phyloP scores from a whole-genome alignment of 148 eudicot genomes.

The Rhododendron ovatum region DNA sequence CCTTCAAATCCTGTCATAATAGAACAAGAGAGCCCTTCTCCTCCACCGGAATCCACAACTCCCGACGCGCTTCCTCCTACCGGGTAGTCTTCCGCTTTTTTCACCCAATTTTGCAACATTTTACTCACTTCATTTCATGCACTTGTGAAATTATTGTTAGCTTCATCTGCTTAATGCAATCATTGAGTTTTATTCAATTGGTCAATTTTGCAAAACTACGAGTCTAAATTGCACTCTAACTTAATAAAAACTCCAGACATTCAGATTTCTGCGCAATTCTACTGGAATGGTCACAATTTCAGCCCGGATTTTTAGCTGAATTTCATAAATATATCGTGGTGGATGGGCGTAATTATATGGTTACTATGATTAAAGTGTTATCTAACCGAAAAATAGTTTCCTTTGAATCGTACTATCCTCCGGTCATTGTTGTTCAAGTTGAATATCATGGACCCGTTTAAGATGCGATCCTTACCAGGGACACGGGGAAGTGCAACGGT shows the following conservation, averaged over 20 bases:
- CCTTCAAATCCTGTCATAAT: slow-evolving; percentile 19
- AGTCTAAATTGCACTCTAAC: not conserved
- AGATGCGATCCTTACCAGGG: no score
- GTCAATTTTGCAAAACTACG: not conserved
- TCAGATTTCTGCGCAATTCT: no score
- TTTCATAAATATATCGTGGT: no score
- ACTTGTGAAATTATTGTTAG: not conserved
- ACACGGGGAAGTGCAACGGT: no score
- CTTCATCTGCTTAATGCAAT: not conserved
- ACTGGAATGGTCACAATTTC: no score
- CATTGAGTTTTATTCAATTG: not conserved
- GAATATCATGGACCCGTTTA: no score
- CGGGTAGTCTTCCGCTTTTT: slow-evolving; percentile 24
- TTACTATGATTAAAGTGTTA: no score
- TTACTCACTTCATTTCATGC: not conserved
- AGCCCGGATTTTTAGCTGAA: no score
- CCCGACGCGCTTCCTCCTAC: slow-evolving; percentile 25
- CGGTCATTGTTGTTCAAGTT: no score
- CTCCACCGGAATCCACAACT: slow-evolving; percentile 9
- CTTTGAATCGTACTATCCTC: no score
- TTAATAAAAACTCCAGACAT: not conserved
- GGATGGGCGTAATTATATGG: no score
- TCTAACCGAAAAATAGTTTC: no score
- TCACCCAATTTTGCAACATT: not conserved
- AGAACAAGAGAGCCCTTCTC: slow-evolving; percentile 18